Evolutionary conservation across 257 asterid species (phyloP).

Genomic region (Coffea eugenioides): DNA sequence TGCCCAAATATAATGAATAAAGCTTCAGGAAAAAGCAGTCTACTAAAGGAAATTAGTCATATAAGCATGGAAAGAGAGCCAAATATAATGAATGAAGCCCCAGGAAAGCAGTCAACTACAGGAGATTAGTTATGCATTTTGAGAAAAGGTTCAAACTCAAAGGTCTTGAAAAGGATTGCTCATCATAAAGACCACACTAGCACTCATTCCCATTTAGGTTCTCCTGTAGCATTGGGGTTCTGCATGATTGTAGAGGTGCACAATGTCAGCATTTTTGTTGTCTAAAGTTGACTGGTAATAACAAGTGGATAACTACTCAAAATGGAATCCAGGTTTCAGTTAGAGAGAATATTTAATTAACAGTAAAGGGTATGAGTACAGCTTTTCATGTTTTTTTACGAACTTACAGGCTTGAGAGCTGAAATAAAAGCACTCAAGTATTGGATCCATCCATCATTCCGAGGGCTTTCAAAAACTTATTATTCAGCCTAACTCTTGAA

Average conservation of each 20-base stretch:
- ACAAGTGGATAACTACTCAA: not conserved
- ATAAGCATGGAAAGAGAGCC: not conserved
- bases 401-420: not conserved
- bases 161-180: not conserved
- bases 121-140: not conserved
- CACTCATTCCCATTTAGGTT: not conserved
- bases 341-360: not conserved
- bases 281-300: not conserved
- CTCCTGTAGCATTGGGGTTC: not conserved
- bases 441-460: not conserved
- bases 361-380: not conserved
- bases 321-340: not conserved
- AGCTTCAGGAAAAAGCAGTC: not conserved
- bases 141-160: not conserved
- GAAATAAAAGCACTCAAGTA: not conserved
- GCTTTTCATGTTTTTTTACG: not conserved
- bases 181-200: not conserved
- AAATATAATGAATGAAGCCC: not conserved
- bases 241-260: not conserved
- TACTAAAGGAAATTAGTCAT: not conserved
- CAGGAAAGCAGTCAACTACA: not conserved
- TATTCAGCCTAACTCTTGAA: not conserved
- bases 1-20: not conserved
- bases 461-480: not conserved
- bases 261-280: not conserved